A percentile compares a stretch with the other conserved stretches of the same genome.
Conservation (phyloP, 2,329 filamentous ascomycete species). For the Aureobasidium sp. region DNA sequence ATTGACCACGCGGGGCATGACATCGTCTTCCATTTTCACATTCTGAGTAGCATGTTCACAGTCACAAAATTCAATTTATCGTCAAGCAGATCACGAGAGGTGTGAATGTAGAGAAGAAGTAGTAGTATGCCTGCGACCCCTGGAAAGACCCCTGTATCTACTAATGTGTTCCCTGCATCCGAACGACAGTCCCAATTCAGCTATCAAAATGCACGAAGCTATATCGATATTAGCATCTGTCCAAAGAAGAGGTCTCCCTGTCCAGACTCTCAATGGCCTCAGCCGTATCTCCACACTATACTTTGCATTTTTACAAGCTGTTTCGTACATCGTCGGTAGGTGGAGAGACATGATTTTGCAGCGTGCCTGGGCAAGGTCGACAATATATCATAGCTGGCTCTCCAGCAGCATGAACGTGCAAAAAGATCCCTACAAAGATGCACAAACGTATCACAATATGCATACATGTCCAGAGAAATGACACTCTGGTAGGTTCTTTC, state of each 20-base stretch:
- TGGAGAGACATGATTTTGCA: neutral
- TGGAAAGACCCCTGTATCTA: too few relatives aligned
- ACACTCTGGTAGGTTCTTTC: neutral
- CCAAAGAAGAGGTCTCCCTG: neutral
- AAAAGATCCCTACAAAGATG: neutral
- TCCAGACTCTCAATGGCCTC: neutral
- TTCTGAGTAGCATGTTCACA: too few relatives aligned
- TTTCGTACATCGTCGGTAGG: neutral
- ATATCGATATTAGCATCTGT: neutral
- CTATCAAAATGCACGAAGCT: neutral
- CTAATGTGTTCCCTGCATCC: neutral
- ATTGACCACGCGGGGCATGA: too few relatives aligned
- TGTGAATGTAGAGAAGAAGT: too few relatives aligned
- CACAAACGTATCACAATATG: neutral
- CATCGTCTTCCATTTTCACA: too few relatives aligned
- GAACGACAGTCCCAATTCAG: neutral
- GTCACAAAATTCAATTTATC: too few relatives aligned
- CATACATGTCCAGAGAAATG: neutral
- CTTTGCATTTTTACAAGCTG: neutral
- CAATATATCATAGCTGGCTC: too few relatives aligned
- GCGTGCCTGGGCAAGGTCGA: too few relatives aligned
- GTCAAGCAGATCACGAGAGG: too few relatives aligned
- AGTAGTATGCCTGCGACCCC: too few relatives aligned
- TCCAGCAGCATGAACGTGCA: neutral
- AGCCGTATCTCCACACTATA: neutral